A percentile compares a stretch with the other conserved stretches of the same genome.
These are phyloP conservation scores for Triangularia verruculosa DNA, from an alignment of 2,329 filamentous ascomycete genomes.

Conservation along the genomic window DNA sequence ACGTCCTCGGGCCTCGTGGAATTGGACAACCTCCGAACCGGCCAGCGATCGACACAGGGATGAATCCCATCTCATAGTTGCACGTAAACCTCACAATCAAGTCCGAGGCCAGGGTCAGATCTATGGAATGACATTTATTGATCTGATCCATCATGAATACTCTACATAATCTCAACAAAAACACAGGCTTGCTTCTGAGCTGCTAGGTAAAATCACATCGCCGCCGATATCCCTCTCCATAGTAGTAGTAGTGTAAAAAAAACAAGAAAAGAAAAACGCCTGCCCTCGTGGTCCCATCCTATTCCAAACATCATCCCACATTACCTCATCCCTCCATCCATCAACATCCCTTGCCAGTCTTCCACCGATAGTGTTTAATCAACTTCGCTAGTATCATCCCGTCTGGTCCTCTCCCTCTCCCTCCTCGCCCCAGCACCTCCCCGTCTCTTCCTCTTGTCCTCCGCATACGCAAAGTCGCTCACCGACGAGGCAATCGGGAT, in stretches of 20 bases:
- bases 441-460: conserved; percentile 45
- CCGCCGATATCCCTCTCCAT: not conserved
- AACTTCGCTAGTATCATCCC: conserved; percentile 13
- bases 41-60: not conserved
- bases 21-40: not conserved
- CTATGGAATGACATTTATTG: not conserved
- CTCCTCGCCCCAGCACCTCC: conserved; percentile 34
- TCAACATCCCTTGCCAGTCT: not conserved
- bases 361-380: not conserved
- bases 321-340: not conserved
- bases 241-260: too few relatives aligned
- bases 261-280: conserved; percentile 11
- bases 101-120: not conserved
- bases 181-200: not conserved
- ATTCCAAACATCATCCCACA: not conserved
- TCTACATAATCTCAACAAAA: not conserved
- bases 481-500: conserved; percentile 46
- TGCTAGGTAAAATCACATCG: not conserved
- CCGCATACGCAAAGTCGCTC: conserved; percentile 38
- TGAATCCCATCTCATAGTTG: not conserved
- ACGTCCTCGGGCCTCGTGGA: not conserved
- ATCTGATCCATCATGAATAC: not conserved
- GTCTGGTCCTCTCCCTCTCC: conserved; percentile 20
- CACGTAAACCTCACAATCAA: not conserved
- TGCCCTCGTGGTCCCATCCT: not conserved